phyloP scores from a whole-genome alignment of 169 alveolate genomes.

The Plasmodium sp. region DNA sequence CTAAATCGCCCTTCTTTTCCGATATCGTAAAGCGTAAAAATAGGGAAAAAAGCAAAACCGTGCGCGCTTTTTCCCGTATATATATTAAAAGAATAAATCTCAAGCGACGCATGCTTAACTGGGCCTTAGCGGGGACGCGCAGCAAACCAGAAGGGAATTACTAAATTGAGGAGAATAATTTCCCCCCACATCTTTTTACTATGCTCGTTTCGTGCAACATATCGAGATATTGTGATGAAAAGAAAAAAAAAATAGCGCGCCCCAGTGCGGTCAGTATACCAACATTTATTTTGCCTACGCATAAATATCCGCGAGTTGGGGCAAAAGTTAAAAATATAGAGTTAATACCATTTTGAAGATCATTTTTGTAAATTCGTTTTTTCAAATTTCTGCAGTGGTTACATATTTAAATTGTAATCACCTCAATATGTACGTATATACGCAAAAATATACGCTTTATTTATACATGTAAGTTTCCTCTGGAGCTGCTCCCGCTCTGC shows the following conservation, averaged over 20 bases:
- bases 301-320: background rate
- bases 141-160: background rate
- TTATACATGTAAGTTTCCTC: background rate
- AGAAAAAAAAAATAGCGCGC: background rate
- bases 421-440: background rate
- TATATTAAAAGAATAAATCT: background rate
- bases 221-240: background rate
- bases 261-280: background rate
- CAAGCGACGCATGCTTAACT: background rate
- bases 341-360: background rate
- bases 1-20: background rate
- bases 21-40: background rate
- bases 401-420: background rate
- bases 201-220: background rate
- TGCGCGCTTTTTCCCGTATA: background rate
- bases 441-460: background rate
- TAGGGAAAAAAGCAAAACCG: background rate
- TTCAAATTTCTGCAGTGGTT: background rate
- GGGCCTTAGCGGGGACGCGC: background rate
- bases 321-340: background rate
- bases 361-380: background rate
- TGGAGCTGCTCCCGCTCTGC: background rate
- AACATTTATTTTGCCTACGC: background rate
- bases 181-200: background rate
- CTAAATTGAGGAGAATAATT: background rate